These are phyloP conservation scores for Penicillium cataractarum DNA, from an alignment of 495 filamentous ascomycete genomes.

Conservation along the genomic window DNA sequence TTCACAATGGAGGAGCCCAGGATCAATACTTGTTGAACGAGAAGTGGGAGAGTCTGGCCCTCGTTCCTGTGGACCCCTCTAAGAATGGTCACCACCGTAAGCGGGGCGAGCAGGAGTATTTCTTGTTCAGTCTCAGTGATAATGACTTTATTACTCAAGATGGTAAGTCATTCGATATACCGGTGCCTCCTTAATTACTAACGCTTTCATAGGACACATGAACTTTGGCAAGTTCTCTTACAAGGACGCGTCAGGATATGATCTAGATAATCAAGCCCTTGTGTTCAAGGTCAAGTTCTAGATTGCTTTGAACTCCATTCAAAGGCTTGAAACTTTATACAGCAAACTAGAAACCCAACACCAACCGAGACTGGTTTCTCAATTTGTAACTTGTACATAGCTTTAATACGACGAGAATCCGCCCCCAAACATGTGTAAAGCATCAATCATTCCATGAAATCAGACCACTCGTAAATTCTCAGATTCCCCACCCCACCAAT, in stretches of 20 bases:
- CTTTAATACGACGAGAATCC: neutral
- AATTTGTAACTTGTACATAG: neutral
- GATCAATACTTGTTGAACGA: slow-evolving; percentile 67
- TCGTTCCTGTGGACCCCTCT: slow-evolving; percentile 62
- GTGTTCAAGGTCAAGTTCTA: slow-evolving; percentile 69
- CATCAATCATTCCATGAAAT: neutral
- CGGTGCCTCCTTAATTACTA: slow-evolving; percentile 7
- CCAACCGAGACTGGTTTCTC: neutral
- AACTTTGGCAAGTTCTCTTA: slow-evolving; percentile 65
- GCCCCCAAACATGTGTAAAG: neutral
- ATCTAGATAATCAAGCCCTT: slow-evolving; percentile 69
- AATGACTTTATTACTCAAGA: slow-evolving; percentile 85
- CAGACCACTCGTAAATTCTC: neutral
- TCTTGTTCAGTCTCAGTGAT: slow-evolving; percentile 69
- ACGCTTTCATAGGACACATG: slow-evolving; percentile 52
- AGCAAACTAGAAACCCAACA: neutral
- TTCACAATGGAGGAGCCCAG: slow-evolving; percentile 68
- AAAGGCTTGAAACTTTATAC: neutral
- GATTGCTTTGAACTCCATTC: neutral
- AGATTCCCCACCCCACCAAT: neutral
- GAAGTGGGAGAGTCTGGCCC: slow-evolving; percentile 78
- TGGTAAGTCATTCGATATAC: slow-evolving; percentile 46
- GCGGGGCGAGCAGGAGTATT: slow-evolving; percentile 60
- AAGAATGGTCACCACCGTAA: slow-evolving; percentile 19
- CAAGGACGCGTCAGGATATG: slow-evolving; percentile 63